Conservation (phyloP, 1,284 basidiomycete genomes). For the Ustilago tritici region DNA sequence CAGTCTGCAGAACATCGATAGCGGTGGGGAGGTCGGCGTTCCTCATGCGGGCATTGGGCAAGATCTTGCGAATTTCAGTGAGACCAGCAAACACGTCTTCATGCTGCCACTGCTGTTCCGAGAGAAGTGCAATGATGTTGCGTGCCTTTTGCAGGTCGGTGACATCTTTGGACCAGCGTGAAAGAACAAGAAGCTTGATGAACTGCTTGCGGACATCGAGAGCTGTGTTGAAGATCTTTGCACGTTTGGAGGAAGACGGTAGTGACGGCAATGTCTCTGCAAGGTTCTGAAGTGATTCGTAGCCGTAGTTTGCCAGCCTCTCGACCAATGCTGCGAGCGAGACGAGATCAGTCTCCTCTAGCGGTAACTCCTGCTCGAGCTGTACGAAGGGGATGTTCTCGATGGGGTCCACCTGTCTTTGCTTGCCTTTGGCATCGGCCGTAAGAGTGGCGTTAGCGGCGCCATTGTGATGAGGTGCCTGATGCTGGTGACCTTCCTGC, state of each 20-base stretch:
- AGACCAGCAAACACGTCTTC: slow-evolving; percentile 78
- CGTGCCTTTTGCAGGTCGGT: slow-evolving; percentile 56
- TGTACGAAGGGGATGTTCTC: slow-evolving; percentile 62
- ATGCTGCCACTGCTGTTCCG: slow-evolving; percentile 79
- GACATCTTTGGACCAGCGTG: slow-evolving; percentile 60
- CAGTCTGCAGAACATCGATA: slow-evolving; percentile 84
- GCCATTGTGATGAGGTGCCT: slow-evolving; percentile 2
- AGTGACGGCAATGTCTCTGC: slow-evolving; percentile 89
- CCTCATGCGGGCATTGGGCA: slow-evolving; percentile 74
- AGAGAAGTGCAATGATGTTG: slow-evolving; percentile 62
- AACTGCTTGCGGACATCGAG: slow-evolving; percentile 88
- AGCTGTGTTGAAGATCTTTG: slow-evolving; percentile 85
- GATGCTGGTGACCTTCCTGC: not conserved
- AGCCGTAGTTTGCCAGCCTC: slow-evolving; percentile 81
- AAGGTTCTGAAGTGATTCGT: slow-evolving; percentile 83
- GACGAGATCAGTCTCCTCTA: slow-evolving; percentile 81
- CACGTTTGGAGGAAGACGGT: slow-evolving; percentile 83
- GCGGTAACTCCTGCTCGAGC: slow-evolving; percentile 80
- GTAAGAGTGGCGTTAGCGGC: not conserved
- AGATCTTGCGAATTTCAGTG: slow-evolving; percentile 75
- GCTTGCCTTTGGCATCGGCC: slow-evolving; percentile 32
- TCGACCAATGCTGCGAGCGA: slow-evolving; percentile 81
- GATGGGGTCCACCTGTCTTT: slow-evolving; percentile 34
- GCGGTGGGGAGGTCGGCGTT: slow-evolving; percentile 92
- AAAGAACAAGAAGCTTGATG: slow-evolving; percentile 79